Evolutionary conservation across 495 filamentous ascomycete genomes (phyloP), one percentile per base, ranked within the genome.

Genomic region (Hyaloscypha hepaticicola): DNA sequence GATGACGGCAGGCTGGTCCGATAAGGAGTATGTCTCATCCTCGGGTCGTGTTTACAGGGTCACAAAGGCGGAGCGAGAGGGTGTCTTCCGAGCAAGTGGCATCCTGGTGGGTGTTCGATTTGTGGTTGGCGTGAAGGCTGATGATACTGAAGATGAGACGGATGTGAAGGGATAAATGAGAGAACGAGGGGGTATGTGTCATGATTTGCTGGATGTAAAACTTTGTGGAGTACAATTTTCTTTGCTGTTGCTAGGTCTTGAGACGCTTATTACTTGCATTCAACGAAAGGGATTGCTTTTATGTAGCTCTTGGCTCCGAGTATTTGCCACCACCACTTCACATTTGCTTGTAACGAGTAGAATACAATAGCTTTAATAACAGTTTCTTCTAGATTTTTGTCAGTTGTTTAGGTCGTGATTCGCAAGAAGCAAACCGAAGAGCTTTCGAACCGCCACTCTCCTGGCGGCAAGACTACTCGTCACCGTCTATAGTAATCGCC

Each of bases 61-160:
- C 65, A 71, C 76, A 5, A 69, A 59, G 61, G 64, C 67, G 61
- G 74, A 74, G 68, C 66, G 75, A 57, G 56, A 57, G 49, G 76
- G 73, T 9, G 62, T 61, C 55, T 81, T 79, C 64, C 59, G 41
- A 38, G 75, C 77, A 53, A 69, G 71, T 41, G 69, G 64, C 12
- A 66, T 82, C 33, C 50, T 81, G 16, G 70, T 79, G 57, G 79
- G 76, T 21, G 72, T 78, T 58, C 73, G 79, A 61, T 81, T 76
- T 65, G 41, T 80, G 27, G 65, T 81, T 48, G 53, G 70, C 66
- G 16, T 71, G 12, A 12, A 12, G 12, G 12, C 31, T 33, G 7
- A 16, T 14, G 9, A 45, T 9, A 16, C 11, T 45, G 38, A 45
- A 45, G 38, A 45, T 14, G 9, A 45, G 38, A 19, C 4, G 6